Percentiles rank a stretch among this genome's conserved stretches.
phyloP scores from a whole-genome alignment of 2,329 filamentous ascomycete genomes.

The Tolypocladium guangdongense region DNA sequence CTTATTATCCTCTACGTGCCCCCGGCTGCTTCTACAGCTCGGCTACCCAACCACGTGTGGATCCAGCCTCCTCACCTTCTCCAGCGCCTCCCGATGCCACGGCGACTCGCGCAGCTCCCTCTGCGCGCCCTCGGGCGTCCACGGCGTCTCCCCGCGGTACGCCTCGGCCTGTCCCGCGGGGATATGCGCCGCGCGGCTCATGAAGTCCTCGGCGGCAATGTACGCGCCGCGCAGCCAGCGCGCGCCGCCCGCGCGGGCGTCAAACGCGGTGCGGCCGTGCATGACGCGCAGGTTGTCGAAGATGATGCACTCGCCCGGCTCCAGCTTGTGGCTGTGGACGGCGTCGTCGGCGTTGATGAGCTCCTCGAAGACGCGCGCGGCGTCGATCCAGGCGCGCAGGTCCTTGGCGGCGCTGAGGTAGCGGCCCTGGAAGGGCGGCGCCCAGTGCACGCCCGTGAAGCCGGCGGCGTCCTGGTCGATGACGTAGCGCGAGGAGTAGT shows the following conservation, averaged over 20 bases:
- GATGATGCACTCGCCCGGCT: slow-evolving; percentile 79
- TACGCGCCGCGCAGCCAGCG: slow-evolving; percentile 84
- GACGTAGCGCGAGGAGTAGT: slow-evolving; percentile 47
- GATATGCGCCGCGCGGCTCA: slow-evolving; percentile 22
- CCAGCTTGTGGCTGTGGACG: slow-evolving; percentile 61
- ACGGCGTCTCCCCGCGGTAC: slow-evolving; percentile 11
- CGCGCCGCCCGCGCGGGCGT: slow-evolving; percentile 46
- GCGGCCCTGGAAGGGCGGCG: slow-evolving; percentile 66
- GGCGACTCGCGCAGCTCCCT: slow-evolving; percentile 11
- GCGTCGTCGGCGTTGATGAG: slow-evolving; percentile 46
- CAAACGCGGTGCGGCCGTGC: slow-evolving; percentile 72
- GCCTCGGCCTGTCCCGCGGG: slow-evolving; percentile 15
- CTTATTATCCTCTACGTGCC: too few species aligned
- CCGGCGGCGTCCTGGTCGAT: slow-evolving; percentile 23
- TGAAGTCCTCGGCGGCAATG: slow-evolving; percentile 44
- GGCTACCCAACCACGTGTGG: slow-evolving; percentile 3
- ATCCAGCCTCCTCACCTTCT: slow-evolving; percentile 11
- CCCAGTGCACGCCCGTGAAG: slow-evolving; percentile 42
- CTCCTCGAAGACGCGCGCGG: slow-evolving; percentile 43
- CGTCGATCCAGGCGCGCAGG: slow-evolving; percentile 31
- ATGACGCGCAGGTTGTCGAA: slow-evolving; percentile 83
- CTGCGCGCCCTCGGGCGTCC: slow-evolving; percentile 14
- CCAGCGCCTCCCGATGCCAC: slow-evolving; percentile 16
- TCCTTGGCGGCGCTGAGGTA: slow-evolving; percentile 19
- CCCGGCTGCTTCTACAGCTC: neutral